Evolutionary conservation across 1,284 basidiomycete species (phyloP).

Genomic region (Tremellales sp.): DNA sequence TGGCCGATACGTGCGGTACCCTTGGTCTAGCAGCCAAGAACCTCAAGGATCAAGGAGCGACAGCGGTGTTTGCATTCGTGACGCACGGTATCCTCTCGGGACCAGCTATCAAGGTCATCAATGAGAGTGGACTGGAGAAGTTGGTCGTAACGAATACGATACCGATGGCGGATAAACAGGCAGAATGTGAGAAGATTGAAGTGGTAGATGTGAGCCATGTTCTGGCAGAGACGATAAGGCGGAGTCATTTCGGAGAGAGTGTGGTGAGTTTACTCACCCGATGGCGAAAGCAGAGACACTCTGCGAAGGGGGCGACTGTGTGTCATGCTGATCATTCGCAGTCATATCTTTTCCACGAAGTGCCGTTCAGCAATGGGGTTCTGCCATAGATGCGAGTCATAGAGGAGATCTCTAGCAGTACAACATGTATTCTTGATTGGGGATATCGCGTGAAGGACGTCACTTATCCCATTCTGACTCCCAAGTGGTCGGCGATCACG

Average conservation of each 20-base stretch:
- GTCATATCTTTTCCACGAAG: slow-evolving; percentile 52
- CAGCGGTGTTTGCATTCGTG: slow-evolving; percentile 84
- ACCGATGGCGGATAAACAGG: slow-evolving; percentile 77
- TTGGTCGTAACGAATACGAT: slow-evolving; percentile 98
- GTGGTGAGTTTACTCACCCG: slow-evolving; percentile 37
- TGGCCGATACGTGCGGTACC: slow-evolving; percentile 99
- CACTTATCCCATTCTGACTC: no score
- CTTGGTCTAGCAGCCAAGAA: slow-evolving; percentile 87
- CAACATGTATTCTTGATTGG: no score
- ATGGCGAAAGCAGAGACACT: background rate
- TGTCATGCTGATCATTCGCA: slow-evolving; percentile 7
- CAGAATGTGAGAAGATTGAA: slow-evolving; percentile 79
- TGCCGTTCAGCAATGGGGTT: slow-evolving; percentile 38
- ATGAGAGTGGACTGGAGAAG: slow-evolving; percentile 78
- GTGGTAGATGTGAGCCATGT: slow-evolving; percentile 94
- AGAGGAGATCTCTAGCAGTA: no score
- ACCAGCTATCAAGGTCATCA: slow-evolving; percentile 69
- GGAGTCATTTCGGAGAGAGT: slow-evolving; percentile 56
- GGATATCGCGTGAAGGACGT: no score
- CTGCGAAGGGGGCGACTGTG: no score
- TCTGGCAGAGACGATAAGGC: slow-evolving; percentile 91
- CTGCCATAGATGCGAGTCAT: background rate
- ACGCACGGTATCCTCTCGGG: slow-evolving; percentile 97
- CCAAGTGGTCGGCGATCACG: no score
- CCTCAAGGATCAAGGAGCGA: slow-evolving; percentile 84